Conservation (phyloP, 345 rosid species). For the Capsella bursapastoris region DNA sequence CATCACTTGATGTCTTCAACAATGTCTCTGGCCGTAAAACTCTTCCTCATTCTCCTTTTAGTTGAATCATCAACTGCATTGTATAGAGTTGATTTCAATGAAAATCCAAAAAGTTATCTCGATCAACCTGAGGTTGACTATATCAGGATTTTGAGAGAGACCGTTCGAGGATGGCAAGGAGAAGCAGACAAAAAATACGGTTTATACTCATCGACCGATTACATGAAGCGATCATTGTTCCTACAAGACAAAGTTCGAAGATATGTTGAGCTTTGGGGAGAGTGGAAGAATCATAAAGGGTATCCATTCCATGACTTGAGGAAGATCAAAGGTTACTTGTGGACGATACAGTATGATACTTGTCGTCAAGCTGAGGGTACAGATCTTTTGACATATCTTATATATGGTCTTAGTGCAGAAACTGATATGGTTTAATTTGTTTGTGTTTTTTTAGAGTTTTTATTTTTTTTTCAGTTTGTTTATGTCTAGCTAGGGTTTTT, state of each 20-base stretch:
- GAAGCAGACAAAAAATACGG: not conserved
- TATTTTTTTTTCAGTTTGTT: not conserved
- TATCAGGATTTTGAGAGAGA: not conserved
- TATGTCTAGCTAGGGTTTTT: too few relatives aligned
- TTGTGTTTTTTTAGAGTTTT: not conserved
- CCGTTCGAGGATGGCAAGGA: not conserved
- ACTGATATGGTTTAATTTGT: not conserved
- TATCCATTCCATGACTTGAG: not conserved
- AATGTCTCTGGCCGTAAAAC: slow-evolving; percentile 8
- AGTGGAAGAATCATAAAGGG: not conserved
- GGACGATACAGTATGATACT: not conserved
- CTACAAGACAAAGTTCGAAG: not conserved
- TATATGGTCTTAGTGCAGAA: not conserved
- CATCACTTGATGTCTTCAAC: not conserved
- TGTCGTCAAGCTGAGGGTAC: not conserved
- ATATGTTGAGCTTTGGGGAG: not conserved
- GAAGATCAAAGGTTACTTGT: not conserved
- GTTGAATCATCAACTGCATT: not conserved
- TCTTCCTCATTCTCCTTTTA: slow-evolving; percentile 1
- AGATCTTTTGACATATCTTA: not conserved
- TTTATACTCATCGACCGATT: not conserved
- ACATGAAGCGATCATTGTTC: not conserved
- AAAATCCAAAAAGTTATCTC: too few relatives aligned
- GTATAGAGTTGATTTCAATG: not conserved
- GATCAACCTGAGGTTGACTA: not conserved